Evolutionary conservation across 2,329 filamentous ascomycete genomes (phyloP), one percentile per base, ranked within the genome.

Genomic region (Polychaeton citri): DNA sequence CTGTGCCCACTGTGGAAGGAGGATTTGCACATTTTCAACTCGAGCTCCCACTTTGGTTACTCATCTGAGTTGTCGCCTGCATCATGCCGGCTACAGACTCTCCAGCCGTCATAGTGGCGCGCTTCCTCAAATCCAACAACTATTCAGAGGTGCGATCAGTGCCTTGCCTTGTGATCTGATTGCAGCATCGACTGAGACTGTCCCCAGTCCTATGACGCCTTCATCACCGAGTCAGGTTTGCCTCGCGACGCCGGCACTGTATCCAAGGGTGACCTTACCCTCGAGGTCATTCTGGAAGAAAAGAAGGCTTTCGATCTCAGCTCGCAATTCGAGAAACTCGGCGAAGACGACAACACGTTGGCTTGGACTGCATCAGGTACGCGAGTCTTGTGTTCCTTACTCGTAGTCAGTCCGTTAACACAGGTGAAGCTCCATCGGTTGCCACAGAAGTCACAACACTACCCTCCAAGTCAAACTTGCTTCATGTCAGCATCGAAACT

Each of bases 251-350:
- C 60, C 32, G 74, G 68, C 0, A 50, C 46, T 6, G 49, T 54
- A 3, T 51, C 55, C 8, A 59, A 58, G 33, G 58, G 59, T 19
- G 59, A 64, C 36, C 58, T 74, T 51, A 74, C 72, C 2, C 65
- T 78, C 35, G 73, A 78, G 46, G 59, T 65, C 31, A 59, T 77
- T n/a, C 58, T 78, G 6, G 64, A 74, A 33, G 73, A 78, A 54
- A 78, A 77, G 56, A 66, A 63, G 46, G 59, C 58, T 0, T 77
- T 71, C 44, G 74, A 78, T 46, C 50, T 71, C 9, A 71, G 60
- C 37, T 50, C 68, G 18, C 61, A 58, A 3, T 75, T 74, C 41
- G 73, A 77, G 48, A 72, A 70, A 47, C 51, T 70, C 32, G 67
- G 64, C 5, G 41, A 63, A 1, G 54, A 63, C n/a, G 60, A 65